Percentiles rank a stretch among this genome's conserved stretches.
Evolutionary conservation across 371 early-diverging fungal species (phyloP).

Genomic region (Haplosporangium sp.): DNA sequence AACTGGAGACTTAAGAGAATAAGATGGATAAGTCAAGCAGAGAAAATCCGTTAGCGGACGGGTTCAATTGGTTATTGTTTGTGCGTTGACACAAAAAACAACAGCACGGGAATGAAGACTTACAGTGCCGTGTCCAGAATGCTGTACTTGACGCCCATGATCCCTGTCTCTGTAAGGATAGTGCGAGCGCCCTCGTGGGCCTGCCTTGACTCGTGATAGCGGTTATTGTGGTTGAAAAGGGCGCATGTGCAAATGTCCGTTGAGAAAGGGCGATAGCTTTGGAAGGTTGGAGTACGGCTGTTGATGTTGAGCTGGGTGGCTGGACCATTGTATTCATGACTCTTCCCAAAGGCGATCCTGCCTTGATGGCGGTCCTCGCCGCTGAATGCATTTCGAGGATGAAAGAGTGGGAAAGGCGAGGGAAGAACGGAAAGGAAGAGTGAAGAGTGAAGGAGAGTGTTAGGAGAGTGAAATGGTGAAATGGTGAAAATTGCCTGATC

Average conservation of each 20-base stretch:
- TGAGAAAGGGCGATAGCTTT: conserved; percentile 7
- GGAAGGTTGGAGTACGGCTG: conserved; percentile 15
- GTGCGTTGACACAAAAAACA: too few relatives aligned
- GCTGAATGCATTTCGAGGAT: conserved; percentile 11
- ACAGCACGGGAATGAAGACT: too few relatives aligned
- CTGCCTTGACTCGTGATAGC: background rate
- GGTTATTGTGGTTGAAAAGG: background rate
- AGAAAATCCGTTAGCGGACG: background rate
- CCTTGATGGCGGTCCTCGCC: conserved; percentile 22
- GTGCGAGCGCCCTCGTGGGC: background rate
- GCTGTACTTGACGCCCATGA: too few relatives aligned
- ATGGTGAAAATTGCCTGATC: too few relatives aligned
- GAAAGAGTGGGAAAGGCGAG: background rate
- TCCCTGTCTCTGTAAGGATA: too few relatives aligned
- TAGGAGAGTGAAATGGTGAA: too few relatives aligned
- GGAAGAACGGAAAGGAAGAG: background rate
- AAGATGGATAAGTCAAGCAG: background rate
- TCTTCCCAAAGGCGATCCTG: conserved; percentile 26
- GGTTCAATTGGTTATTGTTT: too few relatives aligned
- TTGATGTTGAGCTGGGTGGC: background rate
- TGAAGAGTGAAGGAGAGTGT: too few relatives aligned
- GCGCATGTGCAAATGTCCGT: background rate
- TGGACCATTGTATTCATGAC: conserved; percentile 5
- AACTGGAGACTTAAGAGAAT: background rate
- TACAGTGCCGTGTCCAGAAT: too few relatives aligned